Percentiles rank a stretch among this genome's conserved stretches.
These are phyloP conservation scores for Suillus plorans DNA, from an alignment of 768 basidiomycete genomes.

Conservation along the genomic window DNA sequence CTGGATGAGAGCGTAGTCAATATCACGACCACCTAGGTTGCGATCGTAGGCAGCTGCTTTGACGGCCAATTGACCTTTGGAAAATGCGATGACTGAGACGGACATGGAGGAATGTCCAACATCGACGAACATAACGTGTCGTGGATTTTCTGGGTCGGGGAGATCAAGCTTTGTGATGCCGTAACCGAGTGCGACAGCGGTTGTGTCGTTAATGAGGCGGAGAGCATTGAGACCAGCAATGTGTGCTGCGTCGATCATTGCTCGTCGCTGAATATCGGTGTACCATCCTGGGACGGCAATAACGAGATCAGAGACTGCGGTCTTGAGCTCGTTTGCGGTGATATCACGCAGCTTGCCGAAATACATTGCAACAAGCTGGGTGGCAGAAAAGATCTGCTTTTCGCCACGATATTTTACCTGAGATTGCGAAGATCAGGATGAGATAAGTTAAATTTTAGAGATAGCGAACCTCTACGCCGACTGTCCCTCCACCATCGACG, in stretches of 20 bases:
- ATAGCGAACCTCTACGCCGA: slow-evolving; percentile 74
- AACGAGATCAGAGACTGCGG: slow-evolving; percentile 85
- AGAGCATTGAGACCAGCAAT: slow-evolving; percentile 90
- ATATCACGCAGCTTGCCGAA: slow-evolving; percentile 89
- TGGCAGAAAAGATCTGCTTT: slow-evolving; percentile 73
- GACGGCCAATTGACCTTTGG: slow-evolving; percentile 88
- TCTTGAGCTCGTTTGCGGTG: slow-evolving; percentile 82
- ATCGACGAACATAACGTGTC: slow-evolving; percentile 92
- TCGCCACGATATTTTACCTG: slow-evolving; percentile 92
- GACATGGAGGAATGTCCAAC: slow-evolving; percentile 92
- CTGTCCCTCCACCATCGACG: slow-evolving; percentile 78
- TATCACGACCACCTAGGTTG: slow-evolving; percentile 93
- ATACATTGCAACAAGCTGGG: slow-evolving; percentile 91
- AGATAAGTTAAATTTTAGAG: slow-evolving; percentile 10
- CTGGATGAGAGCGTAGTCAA: slow-evolving; percentile 87
- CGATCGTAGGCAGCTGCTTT: slow-evolving; percentile 89
- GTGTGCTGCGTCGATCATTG: slow-evolving; percentile 83
- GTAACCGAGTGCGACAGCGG: slow-evolving; percentile 94
- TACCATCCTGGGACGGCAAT: slow-evolving; percentile 97
- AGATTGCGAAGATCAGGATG: slow-evolving; percentile 11
- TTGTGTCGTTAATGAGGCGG: slow-evolving; percentile 96
- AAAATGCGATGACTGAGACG: slow-evolving; percentile 86
- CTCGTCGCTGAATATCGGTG: slow-evolving; percentile 90
- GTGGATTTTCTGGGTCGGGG: slow-evolving; percentile 77
- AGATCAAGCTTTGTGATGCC: slow-evolving; percentile 99